Conservation (phyloP, 1,284 basidiomycete species). For the Lignosus rhinocerotis region DNA sequence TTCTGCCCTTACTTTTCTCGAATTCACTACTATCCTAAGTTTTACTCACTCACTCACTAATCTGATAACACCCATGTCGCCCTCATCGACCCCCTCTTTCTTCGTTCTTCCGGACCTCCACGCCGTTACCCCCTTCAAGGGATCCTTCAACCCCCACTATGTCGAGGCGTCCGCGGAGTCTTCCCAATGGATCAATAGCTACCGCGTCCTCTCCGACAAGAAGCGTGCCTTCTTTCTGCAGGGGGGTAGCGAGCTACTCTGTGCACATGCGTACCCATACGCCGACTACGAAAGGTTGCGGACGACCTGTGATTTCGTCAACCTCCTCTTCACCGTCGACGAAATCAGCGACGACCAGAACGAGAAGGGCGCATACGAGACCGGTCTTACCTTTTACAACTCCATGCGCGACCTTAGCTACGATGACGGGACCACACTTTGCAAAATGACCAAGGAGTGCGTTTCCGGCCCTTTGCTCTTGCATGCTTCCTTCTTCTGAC, state of each 20-base stretch:
- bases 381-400: constrained; percentile 53
- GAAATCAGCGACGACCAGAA: constrained; percentile 71
- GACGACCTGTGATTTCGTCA: constrained; percentile 65
- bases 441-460: constrained; percentile 63
- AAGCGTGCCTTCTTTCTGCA: constrained; percentile 63
- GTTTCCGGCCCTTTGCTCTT: constrained; percentile 22
- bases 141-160: constrained; percentile 54
- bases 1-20: not conserved
- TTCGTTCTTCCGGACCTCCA: constrained; percentile 62
- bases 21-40: not conserved
- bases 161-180: constrained; percentile 54
- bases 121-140: constrained; percentile 46
- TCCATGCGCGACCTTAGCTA: constrained; percentile 53
- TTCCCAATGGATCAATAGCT: constrained; percentile 62
- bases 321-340: constrained; percentile 67
- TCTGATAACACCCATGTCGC: constrained; percentile 2
- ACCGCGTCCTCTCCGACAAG: constrained; percentile 57
- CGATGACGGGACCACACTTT: constrained; percentile 54
- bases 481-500: constrained; percentile 1
- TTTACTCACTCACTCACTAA: not conserved
- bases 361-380: constrained; percentile 52
- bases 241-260: constrained; percentile 61
- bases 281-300: constrained; percentile 59
- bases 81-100: constrained; percentile 32
- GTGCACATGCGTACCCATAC: constrained; percentile 62